Percentiles rank a stretch among this genome's conserved stretches.
Evolutionary conservation across 306 rosid genomes (phyloP).

Genomic region (Acmispon strigosus): DNA sequence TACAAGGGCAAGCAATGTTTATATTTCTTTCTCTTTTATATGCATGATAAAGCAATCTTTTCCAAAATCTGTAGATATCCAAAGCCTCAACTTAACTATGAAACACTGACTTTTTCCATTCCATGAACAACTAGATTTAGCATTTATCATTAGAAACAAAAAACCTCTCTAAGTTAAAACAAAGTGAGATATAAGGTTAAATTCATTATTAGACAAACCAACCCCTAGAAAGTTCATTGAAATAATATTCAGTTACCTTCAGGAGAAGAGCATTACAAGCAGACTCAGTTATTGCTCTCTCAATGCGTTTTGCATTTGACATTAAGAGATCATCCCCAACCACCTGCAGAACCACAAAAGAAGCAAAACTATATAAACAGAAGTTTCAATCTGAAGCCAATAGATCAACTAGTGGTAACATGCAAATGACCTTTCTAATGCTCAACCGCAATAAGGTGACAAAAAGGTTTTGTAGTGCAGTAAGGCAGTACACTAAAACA

Average conservation of each 20-base stretch:
- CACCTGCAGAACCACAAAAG: conserved; percentile 55
- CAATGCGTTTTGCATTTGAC: conserved; percentile 78
- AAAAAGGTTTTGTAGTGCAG: no score
- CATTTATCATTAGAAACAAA: background rate
- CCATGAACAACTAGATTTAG: no score
- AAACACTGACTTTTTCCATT: background rate
- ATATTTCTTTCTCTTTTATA: background rate
- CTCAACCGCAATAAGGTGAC: background rate
- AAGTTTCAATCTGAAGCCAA: conserved; percentile 12
- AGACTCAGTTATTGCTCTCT: conserved; percentile 66
- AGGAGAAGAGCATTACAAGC: conserved; percentile 84
- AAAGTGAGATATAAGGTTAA: background rate
- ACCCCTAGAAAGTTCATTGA: background rate
- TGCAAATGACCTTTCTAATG: background rate
- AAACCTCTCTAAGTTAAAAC: background rate
- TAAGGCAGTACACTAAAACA: background rate
- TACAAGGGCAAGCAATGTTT: background rate
- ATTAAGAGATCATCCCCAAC: conserved; percentile 84
- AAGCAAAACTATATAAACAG: conserved; percentile 10
- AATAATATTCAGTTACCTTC: conserved; percentile 56
- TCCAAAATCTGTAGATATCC: conserved; percentile 1
- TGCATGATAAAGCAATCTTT: background rate
- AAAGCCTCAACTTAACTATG: conserved; percentile 10
- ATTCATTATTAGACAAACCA: background rate
- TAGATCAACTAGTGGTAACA: conserved; percentile 11